A percentile compares a stretch with the other conserved stretches of the same genome.
Evolutionary conservation across 2,329 filamentous ascomycete species (phyloP).

Genomic region (Fusarium ambrosium): DNA sequence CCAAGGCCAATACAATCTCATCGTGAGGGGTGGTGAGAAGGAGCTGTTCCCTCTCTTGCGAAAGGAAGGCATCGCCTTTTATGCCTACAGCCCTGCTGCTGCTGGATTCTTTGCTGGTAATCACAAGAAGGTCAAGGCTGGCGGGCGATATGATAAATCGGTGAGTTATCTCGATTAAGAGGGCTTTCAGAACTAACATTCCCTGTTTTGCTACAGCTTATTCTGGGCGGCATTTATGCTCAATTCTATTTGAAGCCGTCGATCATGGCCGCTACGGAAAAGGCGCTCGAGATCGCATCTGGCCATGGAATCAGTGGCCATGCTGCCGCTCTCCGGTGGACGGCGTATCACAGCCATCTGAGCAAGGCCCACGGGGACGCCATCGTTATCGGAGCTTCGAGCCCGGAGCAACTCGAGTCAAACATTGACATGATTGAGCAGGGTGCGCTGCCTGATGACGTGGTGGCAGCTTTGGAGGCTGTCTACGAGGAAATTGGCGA

Average conservation of each 20-base stretch:
- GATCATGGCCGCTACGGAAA: conserved; percentile 46
- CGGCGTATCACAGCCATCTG: conserved; percentile 53
- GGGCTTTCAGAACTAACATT: neutral
- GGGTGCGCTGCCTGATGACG: conserved; percentile 56
- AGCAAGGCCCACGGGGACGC: conserved; percentile 50
- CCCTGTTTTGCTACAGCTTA: neutral
- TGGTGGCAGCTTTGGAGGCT: conserved; percentile 45
- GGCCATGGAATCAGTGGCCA: conserved; percentile 55
- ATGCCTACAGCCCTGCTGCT: conserved; percentile 54
- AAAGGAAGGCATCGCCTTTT: conserved; percentile 58
- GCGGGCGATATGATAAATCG: conserved; percentile 43
- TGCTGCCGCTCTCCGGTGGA: conserved; percentile 59
- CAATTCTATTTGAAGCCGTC: conserved; percentile 46
- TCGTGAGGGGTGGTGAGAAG: conserved; percentile 58
- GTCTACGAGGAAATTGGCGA: conserved; percentile 35
- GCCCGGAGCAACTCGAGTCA: conserved; percentile 50
- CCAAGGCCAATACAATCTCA: conserved; percentile 62
- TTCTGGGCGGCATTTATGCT: conserved; percentile 44
- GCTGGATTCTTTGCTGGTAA: conserved; percentile 46
- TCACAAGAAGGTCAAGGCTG: conserved; percentile 32
- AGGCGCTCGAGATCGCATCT: conserved; percentile 43
- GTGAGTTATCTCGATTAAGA: conserved; percentile 29
- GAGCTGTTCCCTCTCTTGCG: conserved; percentile 59
- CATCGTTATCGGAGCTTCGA: conserved; percentile 54
- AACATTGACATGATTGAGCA: conserved; percentile 54